Evolutionary conservation across 2,329 filamentous ascomycete genomes (phyloP).

Genomic region (Aspergillus glaucus): DNA sequence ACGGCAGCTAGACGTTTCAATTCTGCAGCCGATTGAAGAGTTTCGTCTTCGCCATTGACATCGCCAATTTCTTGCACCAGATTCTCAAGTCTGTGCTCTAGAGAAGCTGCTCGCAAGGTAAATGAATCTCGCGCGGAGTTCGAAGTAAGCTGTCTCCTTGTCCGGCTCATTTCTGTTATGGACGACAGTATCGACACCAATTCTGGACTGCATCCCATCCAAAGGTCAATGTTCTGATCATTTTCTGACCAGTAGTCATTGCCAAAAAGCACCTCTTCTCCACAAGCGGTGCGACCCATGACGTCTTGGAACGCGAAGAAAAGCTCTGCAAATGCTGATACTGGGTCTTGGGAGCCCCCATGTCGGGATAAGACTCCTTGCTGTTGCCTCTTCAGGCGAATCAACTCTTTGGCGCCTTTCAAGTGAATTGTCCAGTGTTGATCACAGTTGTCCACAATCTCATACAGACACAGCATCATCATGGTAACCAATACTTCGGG

Average conservation of each 20-base stretch:
- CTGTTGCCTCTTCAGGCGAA: slow-evolving; percentile 33
- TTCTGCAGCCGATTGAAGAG: slow-evolving; percentile 34
- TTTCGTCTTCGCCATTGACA: slow-evolving; percentile 24
- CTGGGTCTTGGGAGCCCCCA: slow-evolving; percentile 13
- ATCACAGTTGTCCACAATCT: slow-evolving; percentile 41
- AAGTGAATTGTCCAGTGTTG: slow-evolving; percentile 45
- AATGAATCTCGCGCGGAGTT: slow-evolving; percentile 21
- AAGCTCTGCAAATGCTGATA: slow-evolving; percentile 36
- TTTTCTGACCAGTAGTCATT: slow-evolving; percentile 42
- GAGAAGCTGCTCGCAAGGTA: slow-evolving; percentile 25
- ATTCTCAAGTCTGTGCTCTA: slow-evolving; percentile 28
- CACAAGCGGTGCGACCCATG: slow-evolving; percentile 47
- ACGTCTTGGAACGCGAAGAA: slow-evolving; percentile 50
- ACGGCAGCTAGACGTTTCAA: slow-evolving; percentile 40
- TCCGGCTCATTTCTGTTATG: slow-evolving; percentile 43
- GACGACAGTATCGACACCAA: slow-evolving; percentile 43
- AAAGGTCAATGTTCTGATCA: slow-evolving; percentile 36
- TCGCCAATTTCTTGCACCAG: slow-evolving; percentile 29
- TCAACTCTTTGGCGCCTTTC: slow-evolving; percentile 43
- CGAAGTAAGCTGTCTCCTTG: slow-evolving; percentile 21
- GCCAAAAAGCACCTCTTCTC: slow-evolving; percentile 42
- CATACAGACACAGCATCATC: slow-evolving; percentile 43
- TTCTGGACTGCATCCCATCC: slow-evolving; percentile 46
- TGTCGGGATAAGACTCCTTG: slow-evolving; percentile 6
- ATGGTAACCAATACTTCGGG: slow-evolving; percentile 37